A percentile compares a stretch with the other conserved stretches of the same genome.
These are phyloP conservation scores for Vitis hybrid DNA, from an alignment of 177 flowering plant species.

Conservation along the genomic window DNA sequence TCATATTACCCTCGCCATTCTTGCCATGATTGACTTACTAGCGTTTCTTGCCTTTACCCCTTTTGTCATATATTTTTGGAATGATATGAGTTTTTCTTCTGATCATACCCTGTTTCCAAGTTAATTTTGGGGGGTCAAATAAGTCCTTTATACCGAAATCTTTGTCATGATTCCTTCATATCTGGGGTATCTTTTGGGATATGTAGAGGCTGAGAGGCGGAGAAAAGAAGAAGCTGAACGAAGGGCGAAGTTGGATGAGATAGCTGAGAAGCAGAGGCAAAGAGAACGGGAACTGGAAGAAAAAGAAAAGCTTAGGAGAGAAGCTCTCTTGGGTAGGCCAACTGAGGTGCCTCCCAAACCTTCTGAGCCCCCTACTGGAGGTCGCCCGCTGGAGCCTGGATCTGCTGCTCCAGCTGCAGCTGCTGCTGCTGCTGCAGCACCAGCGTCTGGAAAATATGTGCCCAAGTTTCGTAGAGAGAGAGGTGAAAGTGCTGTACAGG, in stretches of 20 bases:
- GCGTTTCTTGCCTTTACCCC: too few species aligned
- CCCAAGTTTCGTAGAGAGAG: constrained; percentile 24
- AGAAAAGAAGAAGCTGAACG: constrained; percentile 80
- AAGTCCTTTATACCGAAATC: too few species aligned
- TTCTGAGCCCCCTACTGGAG: constrained; percentile 26
- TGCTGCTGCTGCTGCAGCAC: constrained; percentile 33
- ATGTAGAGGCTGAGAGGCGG: constrained; percentile 79
- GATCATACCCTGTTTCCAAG: too few species aligned
- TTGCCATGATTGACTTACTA: too few species aligned
- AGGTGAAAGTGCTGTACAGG: background rate
- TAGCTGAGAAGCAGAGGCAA: constrained; percentile 85
- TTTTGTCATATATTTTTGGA: too few species aligned
- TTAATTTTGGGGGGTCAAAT: too few species aligned
- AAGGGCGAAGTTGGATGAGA: constrained; percentile 81
- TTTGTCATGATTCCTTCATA: background rate
- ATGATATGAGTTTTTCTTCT: too few species aligned
- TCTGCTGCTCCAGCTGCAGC: constrained; percentile 26
- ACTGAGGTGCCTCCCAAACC: constrained; percentile 31
- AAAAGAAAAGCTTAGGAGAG: constrained; percentile 59
- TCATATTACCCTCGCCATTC: too few species aligned
- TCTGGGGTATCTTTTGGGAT: background rate
- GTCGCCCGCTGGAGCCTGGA: constrained; percentile 24
- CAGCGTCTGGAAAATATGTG: constrained; percentile 61
- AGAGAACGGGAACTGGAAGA: constrained; percentile 83
- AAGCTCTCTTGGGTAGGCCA: constrained; percentile 45